Percentiles rank a stretch among this genome's conserved stretches.
Conservation (phyloP, 2,329 filamentous ascomycete genomes). For the Neonectria ditissima region DNA sequence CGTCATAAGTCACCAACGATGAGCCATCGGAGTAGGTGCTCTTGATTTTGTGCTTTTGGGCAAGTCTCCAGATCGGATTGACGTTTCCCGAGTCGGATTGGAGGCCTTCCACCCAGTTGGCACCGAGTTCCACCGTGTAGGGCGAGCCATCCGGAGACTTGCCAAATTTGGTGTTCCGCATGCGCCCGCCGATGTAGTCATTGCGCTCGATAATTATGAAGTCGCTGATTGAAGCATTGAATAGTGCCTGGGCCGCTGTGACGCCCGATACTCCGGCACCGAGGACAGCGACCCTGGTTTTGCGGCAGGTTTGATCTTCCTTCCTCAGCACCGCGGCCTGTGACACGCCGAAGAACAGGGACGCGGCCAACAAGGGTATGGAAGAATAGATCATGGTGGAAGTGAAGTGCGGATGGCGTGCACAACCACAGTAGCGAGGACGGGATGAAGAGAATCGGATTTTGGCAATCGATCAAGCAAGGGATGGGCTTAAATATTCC, state of each 20-base stretch:
- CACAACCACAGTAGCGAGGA: too few relatives aligned
- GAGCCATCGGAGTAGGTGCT: conserved; percentile 70
- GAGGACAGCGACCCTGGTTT: conserved; percentile 49
- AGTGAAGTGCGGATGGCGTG: too few relatives aligned
- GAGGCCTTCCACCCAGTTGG: conserved; percentile 68
- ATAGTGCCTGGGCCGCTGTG: conserved; percentile 71
- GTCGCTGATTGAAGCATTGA: conserved; percentile 70
- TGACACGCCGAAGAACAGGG: conserved; percentile 13
- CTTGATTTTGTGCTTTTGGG: conserved; percentile 67
- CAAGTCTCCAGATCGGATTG: conserved; percentile 73
- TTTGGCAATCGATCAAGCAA: background rate
- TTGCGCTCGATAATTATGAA: conserved; percentile 76
- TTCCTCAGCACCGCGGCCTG: conserved; percentile 30
- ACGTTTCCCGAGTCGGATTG: conserved; percentile 50
- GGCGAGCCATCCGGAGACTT: conserved; percentile 60
- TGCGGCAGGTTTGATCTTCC: conserved; percentile 39
- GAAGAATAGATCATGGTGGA: conserved; percentile 16
- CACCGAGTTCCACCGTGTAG: conserved; percentile 72
- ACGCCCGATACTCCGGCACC: conserved; percentile 74
- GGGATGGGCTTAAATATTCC: background rate
- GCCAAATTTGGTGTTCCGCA: conserved; percentile 69
- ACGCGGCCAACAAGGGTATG: conserved; percentile 19
- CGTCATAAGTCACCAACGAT: conserved; percentile 70
- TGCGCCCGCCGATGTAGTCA: conserved; percentile 71
- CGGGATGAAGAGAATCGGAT: background rate